Evolutionary conservation across 2,329 filamentous ascomycete genomes (phyloP), one percentile per base, ranked within the genome.

Genomic region (Ophiocordyceps robertsii): DNA sequence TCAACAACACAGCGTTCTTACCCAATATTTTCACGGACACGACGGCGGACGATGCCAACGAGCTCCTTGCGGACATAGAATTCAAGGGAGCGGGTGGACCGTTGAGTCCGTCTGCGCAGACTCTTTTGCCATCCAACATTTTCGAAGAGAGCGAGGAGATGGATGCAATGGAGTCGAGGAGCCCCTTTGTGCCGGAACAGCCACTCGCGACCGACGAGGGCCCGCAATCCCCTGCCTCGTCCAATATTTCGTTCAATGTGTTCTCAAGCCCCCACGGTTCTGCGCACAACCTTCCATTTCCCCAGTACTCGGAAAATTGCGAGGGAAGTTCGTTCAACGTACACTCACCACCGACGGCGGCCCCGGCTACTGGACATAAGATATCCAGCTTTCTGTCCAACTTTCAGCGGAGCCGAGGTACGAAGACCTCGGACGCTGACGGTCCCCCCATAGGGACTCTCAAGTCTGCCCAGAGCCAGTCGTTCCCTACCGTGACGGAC

Each of bases 51-150:
- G 51, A 54, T 19, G 46, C 48, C 10, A 51, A 65, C 47, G 51
- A 68, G 47, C 52, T 58, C 10, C 67, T 79, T 43, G 76, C 75
- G 6, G 80, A 84, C 29, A 72, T 76, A 2, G 79, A 82, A 16
- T 62, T 81, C 5, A 75, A 75, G 44, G 69, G 69, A 3, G 73
- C 70, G 16, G 78, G 75, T 27, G 84, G 82, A 2, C 82, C 82
- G 1, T 74, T 90, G 57, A 89, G 83, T 52, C 85, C 85, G 2
- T 83, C 82, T 4, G 85, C 84, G 2, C 79, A 82, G 27, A 73
- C 80, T 14, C 67, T 90, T 4, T 64, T 93, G 14, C 85, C 85
- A 1, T 83, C 84, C 6, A 68, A 66, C n/a, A 72, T 74, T 46
- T 66, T 75, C 47, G 77, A 82, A 41, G 80, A 84, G 49, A 57